Evolutionary conservation across 31 red algal species (phyloP), one percentile per base, ranked within the genome.

Genomic region (Asparagopsis taxiformis): DNA sequence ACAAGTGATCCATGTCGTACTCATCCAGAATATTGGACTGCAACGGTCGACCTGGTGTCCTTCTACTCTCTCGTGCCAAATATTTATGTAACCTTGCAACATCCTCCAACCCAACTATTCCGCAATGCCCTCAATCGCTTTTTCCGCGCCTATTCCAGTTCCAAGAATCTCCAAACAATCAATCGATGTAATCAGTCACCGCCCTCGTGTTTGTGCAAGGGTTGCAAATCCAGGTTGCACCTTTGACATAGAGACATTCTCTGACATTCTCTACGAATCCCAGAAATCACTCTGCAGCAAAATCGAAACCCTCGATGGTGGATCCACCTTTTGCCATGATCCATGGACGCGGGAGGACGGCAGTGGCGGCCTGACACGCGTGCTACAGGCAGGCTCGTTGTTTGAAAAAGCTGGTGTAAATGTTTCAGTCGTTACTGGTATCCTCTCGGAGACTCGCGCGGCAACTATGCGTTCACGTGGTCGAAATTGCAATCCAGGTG

Each of bases 331-430:
- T 30, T 70, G 59, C 59, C 57, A 73, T 57, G 75, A 92, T 72
- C 82, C 70, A 28, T 88, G 82, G 82, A 51, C 57, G 32, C 76
- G 75, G 50, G 65, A 62, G 4, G 65, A 74, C 22, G 93, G 88
- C 13, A 59, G 50, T 16, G 83, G 52, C 55, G 90, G 93, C 10
- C 67, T 92, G 15, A 88, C 93, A 6, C 56, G 82, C 29, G 93
- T 97, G 23, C 34, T 97, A 8, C 87, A 91, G 43, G 20, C 75
- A 32, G 93, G 93, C 52, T 2, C n/a, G 9, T 55, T 92, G 33
- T 92, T 97, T 61, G 94, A 97, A 52, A 97, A 97, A 56, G 94
- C 84, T 25, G 94, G 94, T 28, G 90, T 97, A 2, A 97, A 97
- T 66, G 73, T 90, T 29, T 90, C 84, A 1, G 77, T 91, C 28